Percentiles rank a stretch among this genome's conserved stretches.
phyloP scores from a whole-genome alignment of 1,284 basidiomycete genomes.

The Limonomyces culmigenus region DNA sequence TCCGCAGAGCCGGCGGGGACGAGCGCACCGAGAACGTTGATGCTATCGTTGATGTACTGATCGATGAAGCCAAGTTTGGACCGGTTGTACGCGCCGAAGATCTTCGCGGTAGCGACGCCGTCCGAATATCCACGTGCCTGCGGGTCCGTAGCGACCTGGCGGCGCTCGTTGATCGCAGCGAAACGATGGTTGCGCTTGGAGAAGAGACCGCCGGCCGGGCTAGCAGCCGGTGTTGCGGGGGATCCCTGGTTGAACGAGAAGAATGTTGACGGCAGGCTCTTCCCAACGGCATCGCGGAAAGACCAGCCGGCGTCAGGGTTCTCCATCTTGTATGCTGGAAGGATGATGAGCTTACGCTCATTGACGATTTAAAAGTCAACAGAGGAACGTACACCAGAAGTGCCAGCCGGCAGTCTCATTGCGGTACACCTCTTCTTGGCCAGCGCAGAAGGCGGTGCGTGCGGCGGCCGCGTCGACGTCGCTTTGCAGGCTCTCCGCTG shows the following conservation, averaged over 20 bases:
- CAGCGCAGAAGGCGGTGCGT: slow-evolving; percentile 38
- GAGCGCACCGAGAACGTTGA: slow-evolving; percentile 22
- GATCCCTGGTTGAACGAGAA: slow-evolving; percentile 30
- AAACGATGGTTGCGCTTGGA: not conserved
- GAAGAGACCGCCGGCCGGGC: slow-evolving; percentile 7
- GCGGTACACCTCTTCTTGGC: slow-evolving; percentile 44
- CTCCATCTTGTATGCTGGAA: slow-evolving; percentile 40
- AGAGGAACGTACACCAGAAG: slow-evolving; percentile 50
- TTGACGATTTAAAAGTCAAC: not conserved
- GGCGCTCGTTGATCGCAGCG: not conserved
- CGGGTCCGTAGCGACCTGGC: not conserved
- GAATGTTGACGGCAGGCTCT: slow-evolving; percentile 36
- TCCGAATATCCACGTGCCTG: slow-evolving; percentile 38
- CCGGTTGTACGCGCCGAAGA: slow-evolving; percentile 35
- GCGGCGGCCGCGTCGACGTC: slow-evolving; percentile 30
- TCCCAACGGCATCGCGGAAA: slow-evolving; percentile 41
- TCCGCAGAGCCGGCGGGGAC: slow-evolving; percentile 20
- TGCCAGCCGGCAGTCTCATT: slow-evolving; percentile 47
- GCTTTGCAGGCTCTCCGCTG: slow-evolving; percentile 31
- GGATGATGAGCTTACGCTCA: slow-evolving; percentile 1
- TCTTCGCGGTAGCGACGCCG: slow-evolving; percentile 42
- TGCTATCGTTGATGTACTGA: slow-evolving; percentile 41
- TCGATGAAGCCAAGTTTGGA: slow-evolving; percentile 49
- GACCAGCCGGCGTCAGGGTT: slow-evolving; percentile 55
- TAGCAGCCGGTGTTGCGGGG: too few relatives aligned